Base-by-base conservation (phyloP, 768 basidiomycete species). In the Mycena maculata region DNA sequence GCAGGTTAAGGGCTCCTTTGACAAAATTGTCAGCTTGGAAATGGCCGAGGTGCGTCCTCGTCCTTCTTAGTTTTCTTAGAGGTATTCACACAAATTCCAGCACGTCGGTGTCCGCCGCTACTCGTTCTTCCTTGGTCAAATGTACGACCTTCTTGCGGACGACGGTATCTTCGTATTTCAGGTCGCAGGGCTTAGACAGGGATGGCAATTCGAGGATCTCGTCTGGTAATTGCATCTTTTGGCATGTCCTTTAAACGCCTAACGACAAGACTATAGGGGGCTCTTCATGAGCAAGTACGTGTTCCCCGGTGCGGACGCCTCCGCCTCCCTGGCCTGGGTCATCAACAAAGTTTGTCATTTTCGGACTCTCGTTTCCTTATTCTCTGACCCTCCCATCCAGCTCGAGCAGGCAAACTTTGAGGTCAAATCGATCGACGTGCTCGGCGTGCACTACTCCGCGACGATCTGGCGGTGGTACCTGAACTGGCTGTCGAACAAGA, bases 141-240 rank as follows among this genome's bases (percentile, higher is more conserved):
- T 99, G 61, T 98, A 99, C 75, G 89, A 96, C 72, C 85, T 99
- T 39, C 85, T 99, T 68, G 93, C 95, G 65, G 96, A 99, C 77
- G 92, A 99, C 70, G 98, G 98, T 33, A 87, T 91, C 63, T 92
- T 99, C 74, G 93, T 99, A 48, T 87, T 96, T 82, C 98, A 99
- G 81, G 97, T 99, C n/a, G 95, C 98, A 52, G 98, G 98, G 67
- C 83, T 98, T 71, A 90, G 97, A 38, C 96, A 96, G 6, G 78
- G 85, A n/a, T 99, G 98, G 98, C 98, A 99, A 77, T 99, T 91
- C 71, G 98, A 99, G 83, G 98, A 99, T 77, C 89, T 99, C 62
- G 90, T 95, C 72, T 99, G 98, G 95, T 91, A 73, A 41, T 81
- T 77, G 13, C 1, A 22, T 11, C 5, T 20, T 31, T 48, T 28